Conservation (phyloP, 331 rosid species). For the Malus hybrid region DNA sequence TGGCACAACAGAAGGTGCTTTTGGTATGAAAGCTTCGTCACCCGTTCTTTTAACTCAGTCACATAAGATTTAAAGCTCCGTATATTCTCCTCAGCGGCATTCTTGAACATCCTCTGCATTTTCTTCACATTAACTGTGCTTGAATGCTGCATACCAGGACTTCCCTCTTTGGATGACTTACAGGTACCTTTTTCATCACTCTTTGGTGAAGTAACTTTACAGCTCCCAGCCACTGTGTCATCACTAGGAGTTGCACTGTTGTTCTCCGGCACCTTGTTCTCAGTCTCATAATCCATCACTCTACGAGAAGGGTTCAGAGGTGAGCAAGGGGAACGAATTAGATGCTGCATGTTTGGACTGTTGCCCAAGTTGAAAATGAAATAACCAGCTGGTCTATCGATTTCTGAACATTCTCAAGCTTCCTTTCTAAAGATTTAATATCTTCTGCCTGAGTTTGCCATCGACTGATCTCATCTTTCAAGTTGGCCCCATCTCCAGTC, state of each 20-base stretch:
- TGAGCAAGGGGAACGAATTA: conserved; percentile 43
- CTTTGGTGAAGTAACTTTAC: conserved; percentile 33
- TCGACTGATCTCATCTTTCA: conserved; percentile 66
- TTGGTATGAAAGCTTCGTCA: conserved; percentile 85
- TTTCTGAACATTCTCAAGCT: conserved; percentile 81
- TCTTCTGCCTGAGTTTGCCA: conserved; percentile 60
- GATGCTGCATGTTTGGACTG: not conserved
- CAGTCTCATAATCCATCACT: conserved; percentile 58
- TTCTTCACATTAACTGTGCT: conserved; percentile 66
- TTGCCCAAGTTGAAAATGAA: conserved; percentile 23
- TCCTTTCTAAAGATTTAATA: conserved; percentile 2
- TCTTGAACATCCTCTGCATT: conserved; percentile 91
- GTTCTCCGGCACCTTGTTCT: conserved; percentile 58
- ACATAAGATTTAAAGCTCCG: conserved; percentile 36
- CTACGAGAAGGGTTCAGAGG: conserved; percentile 62
- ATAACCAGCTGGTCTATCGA: conserved; percentile 70
- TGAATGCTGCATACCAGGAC: conserved; percentile 49
- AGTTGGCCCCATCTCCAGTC: conserved; percentile 50
- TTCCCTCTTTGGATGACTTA: conserved; percentile 43
- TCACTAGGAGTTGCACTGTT: conserved; percentile 12
- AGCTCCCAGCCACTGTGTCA: conserved; percentile 20
- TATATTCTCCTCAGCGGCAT: conserved; percentile 87
- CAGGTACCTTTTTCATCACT: not conserved
- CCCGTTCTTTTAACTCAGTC: conserved; percentile 79
- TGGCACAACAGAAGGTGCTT: conserved; percentile 93